These are phyloP conservation scores for Penicillium waksmanii DNA, from an alignment of 495 filamentous ascomycete species.

Conservation along the genomic window DNA sequence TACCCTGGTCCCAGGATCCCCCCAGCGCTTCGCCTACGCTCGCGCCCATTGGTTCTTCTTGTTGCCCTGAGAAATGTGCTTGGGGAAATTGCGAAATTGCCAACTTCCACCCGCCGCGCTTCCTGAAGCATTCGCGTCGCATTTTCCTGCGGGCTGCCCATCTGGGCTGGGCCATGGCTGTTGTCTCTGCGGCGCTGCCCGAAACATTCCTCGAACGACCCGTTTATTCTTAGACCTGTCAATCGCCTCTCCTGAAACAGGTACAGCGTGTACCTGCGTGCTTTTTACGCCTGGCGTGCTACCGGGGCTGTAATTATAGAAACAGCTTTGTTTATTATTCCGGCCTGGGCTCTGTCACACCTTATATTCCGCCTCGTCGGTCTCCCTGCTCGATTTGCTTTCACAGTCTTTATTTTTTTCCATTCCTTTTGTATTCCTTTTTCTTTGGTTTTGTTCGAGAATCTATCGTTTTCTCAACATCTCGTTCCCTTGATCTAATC, in stretches of 20 bases:
- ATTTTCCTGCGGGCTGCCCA: slow-evolving; percentile 15
- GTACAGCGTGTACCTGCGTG: slow-evolving; percentile 15
- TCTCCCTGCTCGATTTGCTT: slow-evolving; percentile 1
- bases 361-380: slow-evolving; percentile 9
- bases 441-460: neutral
- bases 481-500: slow-evolving; percentile 6
- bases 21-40: slow-evolving; percentile 28
- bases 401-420: slow-evolving; percentile 4
- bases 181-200: slow-evolving; percentile 16
- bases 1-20: slow-evolving; percentile 20
- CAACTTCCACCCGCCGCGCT: slow-evolving; percentile 19
- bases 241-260: slow-evolving; percentile 29
- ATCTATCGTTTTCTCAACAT: slow-evolving; percentile 8
- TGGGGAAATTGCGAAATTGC: slow-evolving; percentile 21
- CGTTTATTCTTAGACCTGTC: slow-evolving; percentile 32
- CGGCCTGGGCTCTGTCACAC: slow-evolving; percentile 17
- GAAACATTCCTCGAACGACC: slow-evolving; percentile 26
- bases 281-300: neutral
- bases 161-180: slow-evolving; percentile 17
- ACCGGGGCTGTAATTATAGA: slow-evolving; percentile 30
- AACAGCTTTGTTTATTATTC: slow-evolving; percentile 23
- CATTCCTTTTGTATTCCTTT: slow-evolving; percentile 10
- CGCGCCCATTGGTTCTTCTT: slow-evolving; percentile 25
- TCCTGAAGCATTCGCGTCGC: slow-evolving; percentile 30
- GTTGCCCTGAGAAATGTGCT: slow-evolving; percentile 25